A percentile compares a stretch with the other conserved stretches of the same genome.
phyloP scores from a whole-genome alignment of 2,329 filamentous ascomycete species.

The Dactylellina parvicollis region DNA sequence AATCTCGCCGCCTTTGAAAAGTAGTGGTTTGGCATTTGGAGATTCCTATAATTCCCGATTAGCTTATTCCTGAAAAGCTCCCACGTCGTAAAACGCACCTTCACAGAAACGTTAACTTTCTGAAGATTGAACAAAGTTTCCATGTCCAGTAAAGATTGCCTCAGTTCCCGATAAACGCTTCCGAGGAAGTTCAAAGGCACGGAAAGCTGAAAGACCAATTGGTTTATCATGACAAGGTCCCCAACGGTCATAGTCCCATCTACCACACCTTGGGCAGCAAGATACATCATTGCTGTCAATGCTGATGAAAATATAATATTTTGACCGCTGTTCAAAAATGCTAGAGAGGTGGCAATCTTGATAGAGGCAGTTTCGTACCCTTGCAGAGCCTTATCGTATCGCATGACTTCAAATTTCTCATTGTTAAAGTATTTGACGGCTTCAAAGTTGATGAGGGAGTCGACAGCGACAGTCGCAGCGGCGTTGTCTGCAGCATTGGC shows the following conservation, averaged over 20 bases:
- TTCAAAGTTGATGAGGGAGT: conserved; percentile 98
- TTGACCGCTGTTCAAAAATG: conserved; percentile 92
- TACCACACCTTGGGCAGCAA: conserved; percentile 89
- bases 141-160: conserved; percentile 96
- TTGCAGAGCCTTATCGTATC: conserved; percentile 86
- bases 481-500: conserved; percentile 96
- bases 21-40: conserved; percentile 76
- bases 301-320: conserved; percentile 97
- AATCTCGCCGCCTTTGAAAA: conserved; percentile 85
- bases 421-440: conserved; percentile 99
- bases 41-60: conserved; percentile 66
- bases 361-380: conserved; percentile 94
- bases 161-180: conserved; percentile 94
- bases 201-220: conserved; percentile 96
- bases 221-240: conserved; percentile 98
- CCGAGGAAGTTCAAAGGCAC: conserved; percentile 97
- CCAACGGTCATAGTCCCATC: conserved; percentile 84
- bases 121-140: conserved; percentile 97
- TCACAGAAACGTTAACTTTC: conserved; percentile 90
- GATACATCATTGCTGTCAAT: conserved; percentile 96
- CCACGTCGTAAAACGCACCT: conserved; percentile 58
- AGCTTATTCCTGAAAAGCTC: not conserved
- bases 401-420: conserved; percentile 88
- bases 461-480: conserved; percentile 92
- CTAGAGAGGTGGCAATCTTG: conserved; percentile 92